These are phyloP conservation scores for Aegilops bicornis DNA, from an alignment of 176 grass and related monocot genomes.

Conservation along the genomic window DNA sequence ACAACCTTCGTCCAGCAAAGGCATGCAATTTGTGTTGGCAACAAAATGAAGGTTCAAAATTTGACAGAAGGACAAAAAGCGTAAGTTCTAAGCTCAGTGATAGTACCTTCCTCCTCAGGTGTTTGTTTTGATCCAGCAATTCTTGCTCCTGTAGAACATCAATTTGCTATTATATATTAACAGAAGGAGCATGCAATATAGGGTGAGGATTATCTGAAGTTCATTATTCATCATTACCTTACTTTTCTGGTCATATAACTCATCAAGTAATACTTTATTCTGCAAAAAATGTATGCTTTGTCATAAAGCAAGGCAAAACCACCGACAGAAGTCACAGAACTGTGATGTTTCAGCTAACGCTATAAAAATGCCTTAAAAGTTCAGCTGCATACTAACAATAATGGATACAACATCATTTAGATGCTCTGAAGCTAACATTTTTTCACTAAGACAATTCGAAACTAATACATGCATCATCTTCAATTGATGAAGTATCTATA, in stretches of 20 bases:
- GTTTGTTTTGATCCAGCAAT: constrained; percentile 63
- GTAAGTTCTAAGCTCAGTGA: neutral
- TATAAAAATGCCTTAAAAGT: neutral
- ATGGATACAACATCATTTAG: neutral
- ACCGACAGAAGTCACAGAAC: neutral
- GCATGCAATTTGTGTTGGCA: neutral
- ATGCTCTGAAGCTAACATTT: neutral
- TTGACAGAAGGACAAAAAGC: neutral
- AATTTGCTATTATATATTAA: neutral
- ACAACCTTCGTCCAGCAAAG: neutral
- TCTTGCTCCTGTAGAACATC: constrained; percentile 59
- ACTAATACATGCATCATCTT: too few relatives aligned
- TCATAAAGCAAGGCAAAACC: constrained; percentile 1
- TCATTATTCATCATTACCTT: constrained; percentile 47
- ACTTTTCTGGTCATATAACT: constrained; percentile 72
- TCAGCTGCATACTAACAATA: neutral
- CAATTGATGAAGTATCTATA: neutral
- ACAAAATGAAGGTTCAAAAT: neutral
- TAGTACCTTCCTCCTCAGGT: constrained; percentile 65
- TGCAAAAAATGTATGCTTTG: constrained; percentile 25
- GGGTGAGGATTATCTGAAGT: neutral
- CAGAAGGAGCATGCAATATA: neutral
- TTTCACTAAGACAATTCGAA: neutral
- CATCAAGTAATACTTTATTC: constrained; percentile 65
- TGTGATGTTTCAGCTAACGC: neutral